Evolutionary conservation across 2,329 filamentous ascomycete species (phyloP).

Genomic region (Penicillium italicum): DNA sequence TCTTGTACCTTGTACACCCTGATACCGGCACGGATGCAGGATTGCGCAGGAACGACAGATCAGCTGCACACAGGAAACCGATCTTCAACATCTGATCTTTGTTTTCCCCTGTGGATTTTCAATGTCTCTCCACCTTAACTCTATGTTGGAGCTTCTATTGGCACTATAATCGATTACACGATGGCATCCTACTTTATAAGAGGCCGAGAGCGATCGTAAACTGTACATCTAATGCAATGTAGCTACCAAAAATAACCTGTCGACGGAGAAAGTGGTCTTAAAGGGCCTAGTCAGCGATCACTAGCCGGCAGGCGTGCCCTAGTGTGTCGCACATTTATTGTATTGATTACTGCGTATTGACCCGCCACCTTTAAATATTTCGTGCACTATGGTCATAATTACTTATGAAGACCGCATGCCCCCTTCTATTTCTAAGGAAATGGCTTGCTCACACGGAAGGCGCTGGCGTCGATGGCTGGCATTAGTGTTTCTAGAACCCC

Average conservation of each 20-base stretch:
- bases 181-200: background rate
- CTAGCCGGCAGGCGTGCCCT: constrained; percentile 15
- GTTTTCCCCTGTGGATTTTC: background rate
- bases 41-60: constrained; percentile 16
- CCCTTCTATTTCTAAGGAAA: background rate
- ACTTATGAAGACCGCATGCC: background rate
- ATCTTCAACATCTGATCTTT: background rate
- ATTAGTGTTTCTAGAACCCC: background rate
- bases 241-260: constrained; percentile 24
- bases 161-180: background rate
- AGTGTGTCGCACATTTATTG: constrained; percentile 25
- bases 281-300: constrained; percentile 20
- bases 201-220: background rate
- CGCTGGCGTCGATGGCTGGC: background rate
- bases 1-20: background rate
- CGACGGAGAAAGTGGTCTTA: background rate
- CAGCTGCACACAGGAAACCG: constrained; percentile 5
- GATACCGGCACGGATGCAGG: background rate
- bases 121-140: background rate
- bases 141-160: background rate
- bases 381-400: background rate
- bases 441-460: background rate
- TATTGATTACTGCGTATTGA: constrained; percentile 7
- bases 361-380: constrained; percentile 9
- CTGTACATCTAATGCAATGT: background rate